Evolutionary conservation across 148 eudicot genomes (phyloP), one percentile per base, ranked within the genome.

Genomic region (Vaccinium myrtillus): DNA sequence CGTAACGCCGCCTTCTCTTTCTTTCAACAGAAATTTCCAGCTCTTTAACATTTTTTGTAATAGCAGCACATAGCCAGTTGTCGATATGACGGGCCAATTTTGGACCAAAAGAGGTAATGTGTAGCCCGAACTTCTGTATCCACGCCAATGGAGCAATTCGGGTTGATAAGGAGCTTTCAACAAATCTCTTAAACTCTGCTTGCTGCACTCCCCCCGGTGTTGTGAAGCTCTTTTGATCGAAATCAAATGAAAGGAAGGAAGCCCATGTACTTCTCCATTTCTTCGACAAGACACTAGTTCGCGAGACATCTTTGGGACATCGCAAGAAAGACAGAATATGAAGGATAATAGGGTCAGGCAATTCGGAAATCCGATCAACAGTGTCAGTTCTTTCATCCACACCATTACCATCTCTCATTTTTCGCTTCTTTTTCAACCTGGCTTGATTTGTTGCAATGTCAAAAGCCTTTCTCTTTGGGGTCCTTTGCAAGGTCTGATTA

Each of bases 301-400:
- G 89, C 7, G 83, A 84, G 71, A 74, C 84, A 67, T 87, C 91
- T 58, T 81, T 86, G 21, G 90, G 86, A 48, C 84, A 87, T 23
- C 84, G 85, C n/a, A 89, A 81, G 70, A 81, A 70, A 36, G 83
- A 54, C 23, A 89, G 79, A 43, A 89, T 89, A 36, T 84, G 86
- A 83, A 84, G 91, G 53, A 87, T 75, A 65, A 89, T 86, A 43
- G 82, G 83, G 19, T 89, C 91, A 0, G 91, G 91, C 82, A 89
- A 87, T 39, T 80, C 80, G 1, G 91, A 90, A 12, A 88, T 87
- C 48, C 82, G 59, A 88, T 90, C 91, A 15, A 81, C 13, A 27
- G 53, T 49, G 36, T 21, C 27, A 83, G 16, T 86, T 43, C 36
- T 46, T 73, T 65, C 84, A 18, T 80, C 69, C 48, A 65, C 19